Conservation (phyloP, 805 yeast genomes). For the Saccharomyces cerevisiae region DNA sequence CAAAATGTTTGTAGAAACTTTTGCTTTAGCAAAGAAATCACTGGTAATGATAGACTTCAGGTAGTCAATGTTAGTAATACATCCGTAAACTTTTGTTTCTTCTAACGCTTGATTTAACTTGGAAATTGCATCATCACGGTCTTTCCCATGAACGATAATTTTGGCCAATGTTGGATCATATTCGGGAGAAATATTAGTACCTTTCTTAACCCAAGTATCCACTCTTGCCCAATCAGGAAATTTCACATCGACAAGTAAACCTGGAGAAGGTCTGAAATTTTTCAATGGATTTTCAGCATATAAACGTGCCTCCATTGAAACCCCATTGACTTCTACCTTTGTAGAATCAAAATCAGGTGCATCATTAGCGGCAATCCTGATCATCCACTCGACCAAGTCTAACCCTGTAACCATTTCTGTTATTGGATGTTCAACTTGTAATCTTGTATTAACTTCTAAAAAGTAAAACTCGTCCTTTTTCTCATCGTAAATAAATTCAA, state of each 20-base stretch:
- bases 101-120: slow-evolving; percentile 73
- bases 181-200: slow-evolving; percentile 82
- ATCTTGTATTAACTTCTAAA: slow-evolving; percentile 90
- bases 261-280: slow-evolving; percentile 93
- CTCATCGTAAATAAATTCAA: slow-evolving; percentile 88
- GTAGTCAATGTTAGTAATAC: slow-evolving; percentile 84
- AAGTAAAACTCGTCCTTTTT: slow-evolving; percentile 83
- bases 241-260: slow-evolving; percentile 73
- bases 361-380: slow-evolving; percentile 78
- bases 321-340: slow-evolving; percentile 61
- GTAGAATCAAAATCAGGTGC: slow-evolving; percentile 67
- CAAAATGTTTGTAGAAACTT: slow-evolving; percentile 79
- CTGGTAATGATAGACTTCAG: slow-evolving; percentile 79
- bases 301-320: slow-evolving; percentile 92
- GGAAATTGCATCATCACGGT: slow-evolving; percentile 73
- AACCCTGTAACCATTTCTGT: slow-evolving; percentile 93
- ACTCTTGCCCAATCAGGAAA: slow-evolving; percentile 91
- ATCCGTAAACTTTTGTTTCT: slow-evolving; percentile 84
- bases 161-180: slow-evolving; percentile 95
- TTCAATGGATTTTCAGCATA: slow-evolving; percentile 97
- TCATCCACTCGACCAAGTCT: slow-evolving; percentile 96
- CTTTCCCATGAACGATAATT: slow-evolving; percentile 88
- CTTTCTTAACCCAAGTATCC: slow-evolving; percentile 89
- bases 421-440: slow-evolving; percentile 96
- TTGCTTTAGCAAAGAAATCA: slow-evolving; percentile 71